Percentiles rank a stretch among this genome's conserved stretches.
These are phyloP conservation scores for Nemania sp. DNA, from an alignment of 2,329 filamentous ascomycete species.

Conservation along the genomic window DNA sequence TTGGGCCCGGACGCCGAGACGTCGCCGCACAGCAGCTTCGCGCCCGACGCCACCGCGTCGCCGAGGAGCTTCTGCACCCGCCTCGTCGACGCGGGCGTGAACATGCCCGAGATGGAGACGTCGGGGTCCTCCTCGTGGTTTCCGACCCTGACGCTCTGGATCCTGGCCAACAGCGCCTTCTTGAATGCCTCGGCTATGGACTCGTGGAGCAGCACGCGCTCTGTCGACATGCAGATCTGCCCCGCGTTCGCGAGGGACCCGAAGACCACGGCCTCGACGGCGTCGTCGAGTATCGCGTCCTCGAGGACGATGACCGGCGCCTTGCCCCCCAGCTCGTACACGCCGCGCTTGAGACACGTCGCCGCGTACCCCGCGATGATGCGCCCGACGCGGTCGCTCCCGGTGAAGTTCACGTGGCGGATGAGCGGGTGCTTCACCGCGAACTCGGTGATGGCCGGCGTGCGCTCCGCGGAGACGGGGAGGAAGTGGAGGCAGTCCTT, in stretches of 20 bases:
- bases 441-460: conserved; percentile 66
- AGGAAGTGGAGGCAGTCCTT: conserved; percentile 75
- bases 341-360: conserved; percentile 74
- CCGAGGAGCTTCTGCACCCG: conserved; percentile 18
- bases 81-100: conserved; percentile 23
- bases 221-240: conserved; percentile 86
- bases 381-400: conserved; percentile 72
- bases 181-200: conserved; percentile 53
- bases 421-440: conserved; percentile 70
- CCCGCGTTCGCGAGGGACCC: conserved; percentile 76
- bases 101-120: conserved; percentile 24
- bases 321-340: conserved; percentile 85
- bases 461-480: conserved; percentile 67
- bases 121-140: conserved; percentile 23
- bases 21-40: conserved; percentile 23
- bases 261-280: conserved; percentile 68
- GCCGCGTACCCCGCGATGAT: conserved; percentile 74
- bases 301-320: conserved; percentile 77
- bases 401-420: conserved; percentile 87
- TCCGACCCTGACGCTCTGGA: conserved; percentile 47
- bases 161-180: conserved; percentile 57
- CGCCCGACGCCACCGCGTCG: conserved; percentile 19
- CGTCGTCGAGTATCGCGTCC: conserved; percentile 76
- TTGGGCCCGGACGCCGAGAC: conserved; percentile 18
- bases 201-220: conserved; percentile 68